Evolutionary conservation across 2,329 filamentous ascomycete genomes (phyloP), one percentile per base, ranked within the genome.

Genomic region (Alternaria infectoria): DNA sequence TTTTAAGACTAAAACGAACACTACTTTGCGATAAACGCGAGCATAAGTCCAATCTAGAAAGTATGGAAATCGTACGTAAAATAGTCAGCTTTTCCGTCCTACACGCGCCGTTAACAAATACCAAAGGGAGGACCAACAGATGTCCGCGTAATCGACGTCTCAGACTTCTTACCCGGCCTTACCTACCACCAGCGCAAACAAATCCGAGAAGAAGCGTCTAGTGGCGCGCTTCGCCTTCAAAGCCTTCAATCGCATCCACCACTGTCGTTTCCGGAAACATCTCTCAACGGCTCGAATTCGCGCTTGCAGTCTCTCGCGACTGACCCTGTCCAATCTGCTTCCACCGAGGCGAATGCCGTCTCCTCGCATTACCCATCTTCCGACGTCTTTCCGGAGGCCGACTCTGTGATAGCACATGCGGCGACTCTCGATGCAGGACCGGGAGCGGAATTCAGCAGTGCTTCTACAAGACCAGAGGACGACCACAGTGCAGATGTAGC

Each of bases 171-270:
- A 28, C 71, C 74, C 2, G 72, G 72, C 9, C 71, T 80, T n/a
- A 72, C 72, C 11, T 68, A 75, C 26, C 69, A 71, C 26, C 66
- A 78, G 56, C 64, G 72, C 52, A 65, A 65, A 30, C 66, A 73
- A 52, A 73, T 79, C 62, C 74, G 71, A 59, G 70, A 76, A 57
- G 75, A 77, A 67, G 72, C 72, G 26, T 71, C 74, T 43, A 67
- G 66, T 57, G 74, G 78, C 60, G 71, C 68, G 23, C 69, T 70
- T 52, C 72, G 68, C 25, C 69, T 75, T 6, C 51, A 75, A 15
- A 59, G 70, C 52, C 65, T 75, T 1, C 68, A 69, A 44, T 66
- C 70, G 25, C 68, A 66, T 6, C 62, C 61, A 26, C 62, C 63
- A n/a, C 68, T 59, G 13, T 55, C 59, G n/a, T 63, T 61, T 59